Evolutionary conservation across 129 eudicot species (phyloP), one percentile per base, ranked within the genome.

Genomic region (Pseudognaphalium luteoalbum): DNA sequence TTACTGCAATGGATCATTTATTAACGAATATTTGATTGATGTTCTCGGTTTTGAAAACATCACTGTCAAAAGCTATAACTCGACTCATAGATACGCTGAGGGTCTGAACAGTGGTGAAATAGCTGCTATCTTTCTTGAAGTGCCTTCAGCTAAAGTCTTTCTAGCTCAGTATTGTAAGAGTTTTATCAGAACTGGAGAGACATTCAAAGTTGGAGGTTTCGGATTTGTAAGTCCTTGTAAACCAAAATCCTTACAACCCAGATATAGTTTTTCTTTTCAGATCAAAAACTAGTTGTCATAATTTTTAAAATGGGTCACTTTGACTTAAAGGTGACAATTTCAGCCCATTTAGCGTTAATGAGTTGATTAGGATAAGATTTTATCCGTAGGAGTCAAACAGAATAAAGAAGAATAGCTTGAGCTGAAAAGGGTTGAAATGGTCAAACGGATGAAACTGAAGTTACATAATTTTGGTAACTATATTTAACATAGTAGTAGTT

Each of bases 151-250:
- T 54, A 86, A 84, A 80, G 77, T 89, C 6, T 86, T 89, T 72
- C 79, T 89, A n/a, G 86, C 95, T 66, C 83, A 82, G 28, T 84
- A 89, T 47, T 84, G 87, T 76, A 83, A 21, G 66, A 86, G 85
- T 65, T 84, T 80, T 47, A 78, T 71, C 6, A 80, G 69, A 70
- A 78, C 81, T 0, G 88, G 90, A 67, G 81, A 84, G 66, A 83
- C 80, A 19, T 86, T 75, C 70, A 81, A 83, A 78, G 76, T 81
- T 74, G 92, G 89, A 71, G 92, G 92, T 17, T 88, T 64, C 25
- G 92, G 92, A 81, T 88, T 73, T 52, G 92, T 88, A 76, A 85
- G 80, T 77, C 66, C 52, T 60, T 56, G 16, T 56, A 30, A 54
- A 37, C 34, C 15, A 51, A 39, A 22, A 66, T 25, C 19, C 44